These are phyloP conservation scores for Platismatia glauca DNA, from an alignment of 495 filamentous ascomycete species.

Conservation along the genomic window DNA sequence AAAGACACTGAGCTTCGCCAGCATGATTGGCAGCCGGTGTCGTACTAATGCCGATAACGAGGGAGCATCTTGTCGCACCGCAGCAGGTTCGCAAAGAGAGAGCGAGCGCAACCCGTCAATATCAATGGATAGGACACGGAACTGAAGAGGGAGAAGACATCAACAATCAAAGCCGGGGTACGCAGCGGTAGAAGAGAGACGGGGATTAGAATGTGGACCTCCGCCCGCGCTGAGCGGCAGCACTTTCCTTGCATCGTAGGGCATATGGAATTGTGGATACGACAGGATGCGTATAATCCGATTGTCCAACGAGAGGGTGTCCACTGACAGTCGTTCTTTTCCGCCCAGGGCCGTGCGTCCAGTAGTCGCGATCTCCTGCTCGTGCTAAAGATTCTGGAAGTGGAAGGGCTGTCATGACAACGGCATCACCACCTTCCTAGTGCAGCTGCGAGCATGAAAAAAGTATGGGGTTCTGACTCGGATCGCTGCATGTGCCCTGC, in stretches of 20 bases:
- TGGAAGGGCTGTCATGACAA: no score
- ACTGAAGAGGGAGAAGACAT: background rate
- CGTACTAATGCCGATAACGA: background rate
- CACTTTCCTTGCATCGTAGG: no score
- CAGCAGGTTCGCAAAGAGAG: background rate
- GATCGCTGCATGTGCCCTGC: background rate
- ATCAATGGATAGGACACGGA: background rate
- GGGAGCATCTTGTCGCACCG: background rate
- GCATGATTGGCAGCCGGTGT: background rate
- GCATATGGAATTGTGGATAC: no score
- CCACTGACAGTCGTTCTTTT: background rate
- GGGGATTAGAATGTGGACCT: background rate
- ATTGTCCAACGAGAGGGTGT: background rate
- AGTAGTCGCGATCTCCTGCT: background rate
- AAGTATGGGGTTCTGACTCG: background rate
- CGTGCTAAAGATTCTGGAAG: background rate
- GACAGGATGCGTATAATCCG: background rate
- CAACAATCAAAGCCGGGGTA: background rate
- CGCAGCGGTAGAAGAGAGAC: background rate
- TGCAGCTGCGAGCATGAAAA: background rate
- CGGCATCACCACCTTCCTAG: background rate
- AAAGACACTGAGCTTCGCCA: background rate
- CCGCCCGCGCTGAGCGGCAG: background rate
- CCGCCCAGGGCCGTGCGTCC: background rate
- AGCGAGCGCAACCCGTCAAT: no score